Conservation (phyloP, 1,284 basidiomycete species). For the Xanthoconium separans region DNA sequence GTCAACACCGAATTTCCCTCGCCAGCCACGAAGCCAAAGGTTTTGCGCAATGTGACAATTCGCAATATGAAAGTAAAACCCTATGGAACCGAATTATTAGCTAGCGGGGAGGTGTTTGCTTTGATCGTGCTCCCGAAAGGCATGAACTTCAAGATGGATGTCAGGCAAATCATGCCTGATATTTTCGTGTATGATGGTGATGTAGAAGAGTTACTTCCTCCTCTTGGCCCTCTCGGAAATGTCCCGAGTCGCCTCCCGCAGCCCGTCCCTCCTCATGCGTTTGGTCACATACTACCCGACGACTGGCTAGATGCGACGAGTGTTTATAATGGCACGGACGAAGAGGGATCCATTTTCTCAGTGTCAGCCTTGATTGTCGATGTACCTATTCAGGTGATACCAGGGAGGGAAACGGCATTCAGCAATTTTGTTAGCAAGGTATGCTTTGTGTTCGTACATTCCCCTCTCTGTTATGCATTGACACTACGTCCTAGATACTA, state of each 20-base stretch:
- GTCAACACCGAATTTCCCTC: constrained; percentile 60
- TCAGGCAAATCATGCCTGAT: constrained; percentile 66
- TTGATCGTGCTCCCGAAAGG: constrained; percentile 64
- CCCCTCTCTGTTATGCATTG: background rate
- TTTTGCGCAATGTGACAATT: constrained; percentile 69
- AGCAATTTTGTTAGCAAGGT: constrained; percentile 75
- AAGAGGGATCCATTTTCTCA: constrained; percentile 52
- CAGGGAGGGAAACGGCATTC: constrained; percentile 70
- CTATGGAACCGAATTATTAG: constrained; percentile 49
- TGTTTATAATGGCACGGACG: constrained; percentile 39
- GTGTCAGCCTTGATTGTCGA: constrained; percentile 66
- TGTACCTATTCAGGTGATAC: constrained; percentile 71
- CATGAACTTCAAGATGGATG: constrained; percentile 59
- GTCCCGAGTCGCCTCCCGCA: constrained; percentile 51
- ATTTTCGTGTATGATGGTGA: constrained; percentile 74
- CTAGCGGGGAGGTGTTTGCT: constrained; percentile 65
- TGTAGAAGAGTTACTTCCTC: constrained; percentile 37
- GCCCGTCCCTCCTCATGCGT: constrained; percentile 66
- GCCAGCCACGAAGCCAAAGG: constrained; percentile 55
- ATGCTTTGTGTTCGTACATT: constrained; percentile 1
- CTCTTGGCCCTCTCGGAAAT: constrained; percentile 13
- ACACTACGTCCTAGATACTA: constrained; percentile 49
- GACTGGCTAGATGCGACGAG: constrained; percentile 64
- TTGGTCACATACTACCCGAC: constrained; percentile 67
- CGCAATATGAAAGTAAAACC: constrained; percentile 70